phyloP scores from a whole-genome alignment of 169 alveolate species.

The Plasmodium falciparum region DNA sequence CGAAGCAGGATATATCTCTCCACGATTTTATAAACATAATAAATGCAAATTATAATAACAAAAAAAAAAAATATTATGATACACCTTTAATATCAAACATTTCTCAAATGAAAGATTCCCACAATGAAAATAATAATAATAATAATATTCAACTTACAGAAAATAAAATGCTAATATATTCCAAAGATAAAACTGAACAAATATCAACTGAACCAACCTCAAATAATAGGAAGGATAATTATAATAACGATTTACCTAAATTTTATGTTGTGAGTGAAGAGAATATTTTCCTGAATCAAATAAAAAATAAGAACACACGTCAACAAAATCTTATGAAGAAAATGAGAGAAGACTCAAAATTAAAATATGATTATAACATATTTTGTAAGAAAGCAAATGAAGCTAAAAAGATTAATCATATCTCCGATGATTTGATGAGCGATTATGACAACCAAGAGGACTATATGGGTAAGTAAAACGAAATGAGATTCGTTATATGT shows the following conservation, averaged over 20 bases:
- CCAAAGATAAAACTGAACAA: neutral
- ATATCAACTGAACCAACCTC: neutral
- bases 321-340: constrained; percentile 46
- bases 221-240: neutral
- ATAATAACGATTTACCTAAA: constrained; percentile 24
- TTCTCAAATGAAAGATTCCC: neutral
- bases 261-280: constrained; percentile 58
- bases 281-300: constrained; percentile 37
- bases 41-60: neutral
- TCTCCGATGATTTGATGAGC: too few relatives aligned
- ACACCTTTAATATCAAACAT: neutral
- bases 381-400: neutral
- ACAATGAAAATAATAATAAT: neutral
- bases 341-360: constrained; percentile 7
- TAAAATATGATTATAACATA: constrained; percentile 27
- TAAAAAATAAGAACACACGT: constrained; percentile 23
- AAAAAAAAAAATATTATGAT: neutral
- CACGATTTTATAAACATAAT: constrained; percentile 11
- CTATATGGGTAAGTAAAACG: neutral
- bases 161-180: neutral
- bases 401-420: neutral
- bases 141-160: neutral
- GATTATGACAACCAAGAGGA: too few relatives aligned
- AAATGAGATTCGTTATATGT: neutral
- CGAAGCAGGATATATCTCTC: constrained; percentile 8